Base-by-base conservation (phyloP, 2,329 filamentous ascomycete genomes). In the Diaporthe citrichinensis region DNA sequence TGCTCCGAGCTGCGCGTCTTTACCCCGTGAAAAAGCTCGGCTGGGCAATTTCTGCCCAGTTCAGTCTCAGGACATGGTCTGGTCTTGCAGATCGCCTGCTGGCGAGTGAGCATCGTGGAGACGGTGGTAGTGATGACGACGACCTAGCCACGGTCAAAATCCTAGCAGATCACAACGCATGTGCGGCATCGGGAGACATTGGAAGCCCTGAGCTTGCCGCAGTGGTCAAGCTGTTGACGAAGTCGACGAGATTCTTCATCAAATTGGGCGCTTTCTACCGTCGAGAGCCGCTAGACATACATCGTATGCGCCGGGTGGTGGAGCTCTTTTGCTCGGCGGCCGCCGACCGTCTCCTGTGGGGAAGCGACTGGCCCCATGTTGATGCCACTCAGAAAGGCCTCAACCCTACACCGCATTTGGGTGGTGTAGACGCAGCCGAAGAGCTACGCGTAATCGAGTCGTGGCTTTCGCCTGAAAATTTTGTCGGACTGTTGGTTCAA, bases 241-340 rank as follows among this genome's bases (percentile, higher is more conserved):
- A 23, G 1, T 65, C 59, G 0, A 10, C 39, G 3, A 65, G 59
- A 23, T 65, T 65, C 25, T 65, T 20, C 25, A 23, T 65, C 59
- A 65, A 65, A 20, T 10, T 65, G 15, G 59, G 59, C 7, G 59
- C 59, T n/a, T 65, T 65, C 15, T 65, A 65, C 59, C 59, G 59
- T 23, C 59, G 59, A 23, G 59, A 65, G 15, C 59, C 59, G 14
- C 39, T 31, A 5, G 59, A 65, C 39, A 65, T 65, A 28, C 25
- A 9, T 28, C 59, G 59, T 28, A 65, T 65, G 59, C 59, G 59
- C 10, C n/a, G 14, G 8, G n/a, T 65, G 7, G 39, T 65, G 2
- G 59, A 65, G 15, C 59, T 28, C n/a, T 65, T 65, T 14, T 12
- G n/a, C 59, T 65, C 59, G 17, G 59, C 39, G 59, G 39, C 15